phyloP scores from a whole-genome alignment of 495 filamentous ascomycete species.

The Penicillium taxi region DNA sequence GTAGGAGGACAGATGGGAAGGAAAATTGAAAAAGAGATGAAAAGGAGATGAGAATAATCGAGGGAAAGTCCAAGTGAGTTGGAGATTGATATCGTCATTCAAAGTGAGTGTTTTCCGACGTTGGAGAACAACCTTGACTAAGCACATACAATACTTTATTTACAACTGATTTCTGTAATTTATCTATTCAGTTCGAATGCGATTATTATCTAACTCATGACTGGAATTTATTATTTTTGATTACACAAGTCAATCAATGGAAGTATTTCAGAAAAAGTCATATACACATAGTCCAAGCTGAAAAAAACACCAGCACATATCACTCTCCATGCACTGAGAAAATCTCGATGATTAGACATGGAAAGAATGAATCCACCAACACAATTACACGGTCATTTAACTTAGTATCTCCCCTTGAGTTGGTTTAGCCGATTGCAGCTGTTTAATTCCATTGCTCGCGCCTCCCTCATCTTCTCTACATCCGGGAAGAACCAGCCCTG shows the following conservation, averaged over 20 bases:
- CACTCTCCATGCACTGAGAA: slow-evolving; percentile 19
- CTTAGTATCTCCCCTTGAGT: slow-evolving; percentile 30
- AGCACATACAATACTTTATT: slow-evolving; percentile 19
- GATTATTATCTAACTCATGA: no score
- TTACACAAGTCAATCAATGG: no score
- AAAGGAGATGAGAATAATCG: slow-evolving; percentile 4
- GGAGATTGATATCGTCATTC: no score
- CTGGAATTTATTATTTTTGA: no score
- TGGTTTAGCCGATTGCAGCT: slow-evolving; percentile 47
- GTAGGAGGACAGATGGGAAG: background rate
- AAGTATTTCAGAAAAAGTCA: no score
- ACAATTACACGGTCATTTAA: slow-evolving; percentile 1
- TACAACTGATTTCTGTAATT: no score
- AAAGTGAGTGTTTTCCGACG: no score
- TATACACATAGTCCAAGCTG: no score
- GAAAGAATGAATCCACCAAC: slow-evolving; percentile 3
- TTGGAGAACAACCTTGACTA: no score
- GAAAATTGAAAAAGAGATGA: background rate
- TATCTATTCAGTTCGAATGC: no score
- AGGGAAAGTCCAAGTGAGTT: slow-evolving; percentile 4
- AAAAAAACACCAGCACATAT: no score
- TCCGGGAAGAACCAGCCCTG: slow-evolving; percentile 86
- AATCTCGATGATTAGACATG: slow-evolving; percentile 4
- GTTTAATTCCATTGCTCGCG: slow-evolving; percentile 52
- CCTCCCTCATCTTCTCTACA: slow-evolving; percentile 62